Base-by-base conservation (phyloP, 768 basidiomycete genomes). In the Phallus indusiatus region DNA sequence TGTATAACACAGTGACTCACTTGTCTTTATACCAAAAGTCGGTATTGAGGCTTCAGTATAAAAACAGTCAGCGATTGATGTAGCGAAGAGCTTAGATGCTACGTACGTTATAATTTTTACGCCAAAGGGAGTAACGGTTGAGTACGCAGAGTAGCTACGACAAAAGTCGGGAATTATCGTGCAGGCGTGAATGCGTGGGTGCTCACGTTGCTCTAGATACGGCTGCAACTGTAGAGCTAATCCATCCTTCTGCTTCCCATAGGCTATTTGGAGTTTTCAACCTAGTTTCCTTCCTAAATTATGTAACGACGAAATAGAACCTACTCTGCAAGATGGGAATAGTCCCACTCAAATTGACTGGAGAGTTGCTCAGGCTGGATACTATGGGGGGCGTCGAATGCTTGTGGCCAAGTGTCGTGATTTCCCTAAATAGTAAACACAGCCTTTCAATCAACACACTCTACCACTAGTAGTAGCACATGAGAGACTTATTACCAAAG, bases 21-120 rank as follows among this genome's bases (percentile, higher is more conserved):
- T 69, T 69, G 20, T 62, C 60, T n/a, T 53, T 60, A 59, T 69
- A 67, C 67, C 67, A 69, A 20, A 67, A 61, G 61, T 69, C 67
- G 11, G 67, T 69, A 60, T 69, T 69, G 42, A 69, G 52, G 56
- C 57, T 59, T 20, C 7, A 42, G 2, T n/a, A 42, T 4, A 42
- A 47, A 20, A 24, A 14, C 12, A 6, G 6, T 11, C 5, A 11
- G 21, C 17, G 9, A 47, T 24, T 33, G 47, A 7, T 18, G 22
- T 1, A 55, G 33, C 3, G 4, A 2, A 51, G 28, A 56, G 24
- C 24, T n/a, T 20, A n/a, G n/a, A 36, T 14, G 46, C 21, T 42
- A 20, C 55, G 21, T 66, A 49, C 33, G 67, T 66, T 55, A 69
- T 69, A 28, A 69, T 64, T 49, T 64, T 62, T 7, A 69, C 64